phyloP scores from a whole-genome alignment of 2,329 filamentous ascomycete genomes.

The Arachnomyces sp. region DNA sequence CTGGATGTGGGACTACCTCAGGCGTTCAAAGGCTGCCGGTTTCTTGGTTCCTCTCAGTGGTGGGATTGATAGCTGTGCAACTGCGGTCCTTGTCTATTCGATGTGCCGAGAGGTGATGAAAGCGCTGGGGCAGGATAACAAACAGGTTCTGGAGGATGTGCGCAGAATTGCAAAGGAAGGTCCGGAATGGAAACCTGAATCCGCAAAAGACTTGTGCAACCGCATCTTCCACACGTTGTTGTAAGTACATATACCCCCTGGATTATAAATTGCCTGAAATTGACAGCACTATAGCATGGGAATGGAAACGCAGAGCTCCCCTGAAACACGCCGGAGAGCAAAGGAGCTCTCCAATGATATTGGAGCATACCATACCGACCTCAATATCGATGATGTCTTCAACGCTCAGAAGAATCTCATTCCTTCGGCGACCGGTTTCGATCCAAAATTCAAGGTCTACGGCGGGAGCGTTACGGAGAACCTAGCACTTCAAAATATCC shows the following conservation, averaged over 20 bases:
- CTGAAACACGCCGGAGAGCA: conserved; percentile 59
- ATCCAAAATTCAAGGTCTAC: conserved; percentile 54
- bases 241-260: too few relatives aligned
- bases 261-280: too few relatives aligned
- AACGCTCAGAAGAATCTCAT: conserved; percentile 21
- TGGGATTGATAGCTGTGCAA: conserved; percentile 26
- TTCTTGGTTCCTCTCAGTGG: conserved; percentile 27
- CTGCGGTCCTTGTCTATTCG: conserved; percentile 24
- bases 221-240: conserved; percentile 55
- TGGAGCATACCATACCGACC: conserved; percentile 61
- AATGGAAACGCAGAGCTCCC: conserved; percentile 56
- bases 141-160: conserved; percentile 20
- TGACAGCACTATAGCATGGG: conserved; percentile 51
- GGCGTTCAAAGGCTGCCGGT: conserved; percentile 20
- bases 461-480: conserved; percentile 46
- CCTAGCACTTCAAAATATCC: conserved; percentile 45
- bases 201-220: conserved; percentile 51
- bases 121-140: conserved; percentile 19
- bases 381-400: conserved; percentile 63
- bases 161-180: conserved; percentile 28
- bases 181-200: conserved; percentile 40
- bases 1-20: conserved; percentile 27
- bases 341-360: conserved; percentile 52
- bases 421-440: conserved; percentile 49
- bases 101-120: conserved; percentile 26